Conservation (phyloP, 192 early-diverging fungal species). For the Coemansia sp. region DNA sequence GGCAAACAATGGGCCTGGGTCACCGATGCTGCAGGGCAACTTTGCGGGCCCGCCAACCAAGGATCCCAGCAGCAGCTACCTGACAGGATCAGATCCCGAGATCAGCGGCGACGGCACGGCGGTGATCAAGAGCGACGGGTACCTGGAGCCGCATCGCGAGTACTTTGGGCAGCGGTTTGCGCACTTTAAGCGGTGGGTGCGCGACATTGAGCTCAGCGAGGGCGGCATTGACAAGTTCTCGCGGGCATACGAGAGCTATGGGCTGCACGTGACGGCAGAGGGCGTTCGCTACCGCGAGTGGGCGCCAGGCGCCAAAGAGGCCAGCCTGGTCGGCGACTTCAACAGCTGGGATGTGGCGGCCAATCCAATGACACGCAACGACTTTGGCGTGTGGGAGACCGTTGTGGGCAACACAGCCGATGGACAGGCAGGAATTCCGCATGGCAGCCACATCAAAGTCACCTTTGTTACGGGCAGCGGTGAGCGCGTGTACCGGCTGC, state of each 20-base stretch:
- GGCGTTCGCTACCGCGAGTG: slow-evolving; percentile 89
- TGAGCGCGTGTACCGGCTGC: slow-evolving; percentile 82
- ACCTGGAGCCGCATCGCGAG: slow-evolving; percentile 68
- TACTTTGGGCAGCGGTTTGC: slow-evolving; percentile 61
- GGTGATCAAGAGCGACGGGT: slow-evolving; percentile 74
- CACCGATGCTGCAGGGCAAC: background rate
- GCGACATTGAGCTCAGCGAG: slow-evolving; percentile 65
- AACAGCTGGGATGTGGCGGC: slow-evolving; percentile 81
- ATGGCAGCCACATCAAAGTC: slow-evolving; percentile 88
- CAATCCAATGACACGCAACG: slow-evolving; percentile 77
- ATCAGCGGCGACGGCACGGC: slow-evolving; percentile 62
- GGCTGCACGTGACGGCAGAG: slow-evolving; percentile 71
- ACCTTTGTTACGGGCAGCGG: slow-evolving; percentile 71
- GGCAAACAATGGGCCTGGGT: background rate
- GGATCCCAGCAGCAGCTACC: slow-evolving; percentile 19
- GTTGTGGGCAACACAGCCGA: slow-evolving; percentile 62
- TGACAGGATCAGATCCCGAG: slow-evolving; percentile 25
- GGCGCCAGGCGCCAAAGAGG: slow-evolving; percentile 81
- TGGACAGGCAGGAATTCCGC: slow-evolving; percentile 72
- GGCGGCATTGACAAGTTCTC: slow-evolving; percentile 86
- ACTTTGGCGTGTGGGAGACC: slow-evolving; percentile 83
- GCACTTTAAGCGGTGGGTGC: slow-evolving; percentile 67
- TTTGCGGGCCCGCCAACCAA: slow-evolving; percentile 19
- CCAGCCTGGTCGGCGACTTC: slow-evolving; percentile 90
- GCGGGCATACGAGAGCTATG: slow-evolving; percentile 76